Base-by-base conservation (phyloP, 2,329 filamentous ascomycete species). In the Cladophialophora exuberans region DNA sequence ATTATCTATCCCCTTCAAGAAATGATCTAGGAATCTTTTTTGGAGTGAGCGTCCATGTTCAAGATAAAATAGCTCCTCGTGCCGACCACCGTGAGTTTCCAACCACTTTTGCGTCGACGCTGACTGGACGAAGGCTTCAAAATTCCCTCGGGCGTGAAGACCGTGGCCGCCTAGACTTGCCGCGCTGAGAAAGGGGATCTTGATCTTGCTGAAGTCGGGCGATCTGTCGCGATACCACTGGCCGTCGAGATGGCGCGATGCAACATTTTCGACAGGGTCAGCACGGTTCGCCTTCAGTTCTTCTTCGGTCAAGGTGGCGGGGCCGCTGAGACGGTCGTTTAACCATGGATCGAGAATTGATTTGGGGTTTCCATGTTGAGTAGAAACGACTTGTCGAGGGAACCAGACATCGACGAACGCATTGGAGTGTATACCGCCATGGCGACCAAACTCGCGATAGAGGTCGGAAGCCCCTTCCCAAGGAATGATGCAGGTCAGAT, bases 31-130 rank as follows among this genome's bases (percentile, higher is more conserved):
- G 66, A 90, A 89, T 60, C 80, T 82, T 39, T 75, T 77, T 64
- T 89, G 87, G 0, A 89, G 62, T 55, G 86, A 83, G 0, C 87
- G 85, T 59, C 88, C 84, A 41, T 88, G 82, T 1, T 79, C 69
- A 66, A 88, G 87, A 71, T 88, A 90, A 66, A 89, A 89, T 0
- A 86, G 86, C 1, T 89, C 73, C 62, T 89, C 86, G 58, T 90
- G 86, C 0, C 86, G 77, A 1, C 87, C 86, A 0, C 82, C 84
- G 64, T 89, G 86, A 66, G 87, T 83, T 4, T 85, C 80, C 0
- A 89, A 75, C 61, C 85, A 89, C 67, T 89, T 89, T 56, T 84
- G 74, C 54, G 83, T 76, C 1, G 85, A 88, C 0, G 84, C 83
- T 0, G 86, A 85, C 38, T 83, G 76, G 1, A 73, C 26, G 59